Percentiles rank a stretch among this genome's conserved stretches.
Conservation (phyloP, 108 stramenopile species). For the Stephanodiscus triporus region DNA sequence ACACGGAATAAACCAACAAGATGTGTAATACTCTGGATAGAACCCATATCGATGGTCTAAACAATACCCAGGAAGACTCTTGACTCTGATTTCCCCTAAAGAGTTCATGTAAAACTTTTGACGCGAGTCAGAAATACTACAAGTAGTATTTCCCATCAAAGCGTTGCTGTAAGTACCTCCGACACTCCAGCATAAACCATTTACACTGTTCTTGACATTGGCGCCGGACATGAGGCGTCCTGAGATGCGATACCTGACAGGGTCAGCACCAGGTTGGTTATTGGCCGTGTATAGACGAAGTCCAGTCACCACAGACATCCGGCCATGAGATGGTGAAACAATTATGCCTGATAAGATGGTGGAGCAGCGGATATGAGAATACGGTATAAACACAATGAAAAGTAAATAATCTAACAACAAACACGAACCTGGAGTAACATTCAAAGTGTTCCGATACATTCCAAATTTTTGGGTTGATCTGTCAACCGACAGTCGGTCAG, state of each 20-base stretch:
- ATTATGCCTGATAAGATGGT: background rate
- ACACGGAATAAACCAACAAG: background rate
- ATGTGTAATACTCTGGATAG: background rate
- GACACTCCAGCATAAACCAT: constrained; percentile 13
- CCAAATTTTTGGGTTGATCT: background rate
- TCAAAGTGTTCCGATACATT: background rate
- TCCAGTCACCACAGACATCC: constrained; percentile 15
- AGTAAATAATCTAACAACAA: background rate
- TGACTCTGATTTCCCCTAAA: constrained; percentile 1
- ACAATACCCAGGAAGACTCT: constrained; percentile 7
- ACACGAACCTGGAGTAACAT: constrained; percentile 4
- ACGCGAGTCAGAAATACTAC: background rate
- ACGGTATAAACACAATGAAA: background rate
- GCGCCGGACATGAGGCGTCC: constrained; percentile 4
- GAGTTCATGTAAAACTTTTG: constrained; percentile 1
- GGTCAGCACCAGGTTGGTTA: constrained; percentile 9
- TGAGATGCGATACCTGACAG: constrained; percentile 8
- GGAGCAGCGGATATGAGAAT: background rate
- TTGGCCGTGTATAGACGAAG: constrained; percentile 20
- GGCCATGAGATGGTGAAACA: background rate
- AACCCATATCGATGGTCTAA: constrained; percentile 7
- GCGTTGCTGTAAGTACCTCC: background rate
- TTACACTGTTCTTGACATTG: constrained; percentile 1
- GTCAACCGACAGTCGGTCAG: background rate
- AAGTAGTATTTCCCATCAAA: background rate